Evolutionary conservation across 2,329 filamentous ascomycete species (phyloP).

Genomic region (Verticillium isaacii): DNA sequence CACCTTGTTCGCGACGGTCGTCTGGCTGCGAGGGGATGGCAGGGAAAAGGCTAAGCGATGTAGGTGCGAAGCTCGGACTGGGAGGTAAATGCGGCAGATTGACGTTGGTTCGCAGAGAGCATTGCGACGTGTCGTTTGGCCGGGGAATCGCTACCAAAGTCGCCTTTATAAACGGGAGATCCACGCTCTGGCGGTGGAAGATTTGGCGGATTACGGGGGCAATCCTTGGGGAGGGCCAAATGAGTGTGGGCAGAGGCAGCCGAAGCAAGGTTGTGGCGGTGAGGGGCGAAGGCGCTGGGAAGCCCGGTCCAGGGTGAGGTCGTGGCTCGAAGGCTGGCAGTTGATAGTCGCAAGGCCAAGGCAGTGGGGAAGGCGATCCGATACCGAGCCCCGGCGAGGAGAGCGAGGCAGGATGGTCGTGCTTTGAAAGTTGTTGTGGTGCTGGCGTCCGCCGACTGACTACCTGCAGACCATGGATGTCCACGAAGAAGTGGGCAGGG

Average conservation of each 20-base stretch:
- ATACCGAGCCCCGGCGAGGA: neutral
- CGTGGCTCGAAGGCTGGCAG: neutral
- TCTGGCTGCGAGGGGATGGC: neutral
- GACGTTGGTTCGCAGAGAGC: constrained; percentile 7
- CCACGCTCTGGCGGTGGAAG: neutral
- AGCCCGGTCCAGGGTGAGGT: constrained; percentile 9
- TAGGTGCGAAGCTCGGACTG: neutral
- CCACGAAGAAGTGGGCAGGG: neutral
- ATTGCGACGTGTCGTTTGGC: constrained; percentile 6
- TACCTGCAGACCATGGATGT: neutral
- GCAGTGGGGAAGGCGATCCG: neutral
- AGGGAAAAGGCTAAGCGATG: neutral
- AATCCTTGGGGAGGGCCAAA: constrained; percentile 9
- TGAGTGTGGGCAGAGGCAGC: constrained; percentile 7
- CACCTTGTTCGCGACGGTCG: neutral
- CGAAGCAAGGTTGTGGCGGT: constrained; percentile 4
- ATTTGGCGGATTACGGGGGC: constrained; percentile 7
- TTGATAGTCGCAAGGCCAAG: neutral
- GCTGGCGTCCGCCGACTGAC: neutral
- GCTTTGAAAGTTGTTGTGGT: neutral
- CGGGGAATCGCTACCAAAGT: neutral
- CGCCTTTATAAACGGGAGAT: constrained; percentile 1
- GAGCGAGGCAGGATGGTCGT: neutral
- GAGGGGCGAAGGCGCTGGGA: constrained; percentile 2
- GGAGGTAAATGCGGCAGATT: neutral